Evolutionary conservation across 345 rosid species (phyloP).

Genomic region (Euphorbia pulcherrima): DNA sequence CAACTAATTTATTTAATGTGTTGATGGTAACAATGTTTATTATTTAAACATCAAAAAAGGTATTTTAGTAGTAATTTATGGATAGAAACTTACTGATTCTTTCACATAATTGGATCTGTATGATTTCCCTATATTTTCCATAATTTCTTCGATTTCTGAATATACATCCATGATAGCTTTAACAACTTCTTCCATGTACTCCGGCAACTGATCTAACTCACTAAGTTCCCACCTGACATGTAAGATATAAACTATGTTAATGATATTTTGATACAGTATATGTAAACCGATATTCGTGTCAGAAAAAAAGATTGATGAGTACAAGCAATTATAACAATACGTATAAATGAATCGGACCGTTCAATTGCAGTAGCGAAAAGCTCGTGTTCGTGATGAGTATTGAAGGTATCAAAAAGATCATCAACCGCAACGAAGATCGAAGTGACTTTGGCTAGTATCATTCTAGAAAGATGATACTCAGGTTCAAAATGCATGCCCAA

Average conservation of each 20-base stretch:
- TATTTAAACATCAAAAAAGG: no score
- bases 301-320: no score
- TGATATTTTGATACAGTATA: background rate
- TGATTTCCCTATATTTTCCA: background rate
- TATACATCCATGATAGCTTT: background rate
- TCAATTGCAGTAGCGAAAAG: constrained; percentile 4
- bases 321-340: no score
- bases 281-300: no score
- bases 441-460: background rate
- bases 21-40: no score
- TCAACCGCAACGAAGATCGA: no score
- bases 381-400: no score
- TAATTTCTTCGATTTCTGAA: constrained; percentile 3
- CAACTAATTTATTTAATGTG: no score
- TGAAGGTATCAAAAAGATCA: no score
- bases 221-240: constrained; percentile 9
- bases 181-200: constrained; percentile 1
- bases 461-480: constrained; percentile 1
- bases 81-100: constrained; percentile 2
- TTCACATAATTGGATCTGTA: background rate
- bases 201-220: background rate
- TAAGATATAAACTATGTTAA: no score
- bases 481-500: no score
- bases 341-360: background rate
- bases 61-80: background rate